These are phyloP conservation scores for Parietichytrium sp. DNA, from an alignment of 108 stramenopile species.

Conservation along the genomic window DNA sequence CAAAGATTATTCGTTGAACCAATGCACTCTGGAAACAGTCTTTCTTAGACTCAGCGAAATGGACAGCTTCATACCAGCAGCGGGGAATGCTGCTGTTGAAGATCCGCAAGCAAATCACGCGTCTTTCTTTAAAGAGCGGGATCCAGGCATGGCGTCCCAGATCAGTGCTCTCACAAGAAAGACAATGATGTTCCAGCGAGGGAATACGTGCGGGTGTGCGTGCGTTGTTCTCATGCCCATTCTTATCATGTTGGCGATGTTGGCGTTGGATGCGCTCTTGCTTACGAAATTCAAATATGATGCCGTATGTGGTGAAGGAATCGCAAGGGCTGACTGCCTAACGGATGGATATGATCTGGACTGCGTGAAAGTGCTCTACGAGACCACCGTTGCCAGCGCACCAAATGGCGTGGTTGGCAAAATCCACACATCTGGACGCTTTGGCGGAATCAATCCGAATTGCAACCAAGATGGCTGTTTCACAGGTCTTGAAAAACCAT, in stretches of 20 bases:
- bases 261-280: background rate
- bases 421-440: background rate
- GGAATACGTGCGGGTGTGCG: background rate
- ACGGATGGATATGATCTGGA: background rate
- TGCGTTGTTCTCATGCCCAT: background rate
- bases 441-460: constrained; percentile 12
- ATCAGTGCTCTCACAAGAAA: background rate
- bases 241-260: background rate
- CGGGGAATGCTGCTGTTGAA: background rate
- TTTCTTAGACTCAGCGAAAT: background rate
- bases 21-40: constrained; percentile 9
- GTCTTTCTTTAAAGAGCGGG: background rate
- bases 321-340: constrained; percentile 1
- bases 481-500: background rate
- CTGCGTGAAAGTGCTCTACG: background rate
- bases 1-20: background rate
- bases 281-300: constrained; percentile 15
- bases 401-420: background rate
- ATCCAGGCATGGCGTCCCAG: background rate
- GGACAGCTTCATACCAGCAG: background rate
- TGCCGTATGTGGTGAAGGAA: constrained; percentile 17
- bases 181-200: background rate
- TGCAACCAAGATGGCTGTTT: background rate
- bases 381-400: background rate
- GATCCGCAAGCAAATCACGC: background rate